phyloP scores from a whole-genome alignment of 805 yeast species.

The Phaffomyces opuntiae region DNA sequence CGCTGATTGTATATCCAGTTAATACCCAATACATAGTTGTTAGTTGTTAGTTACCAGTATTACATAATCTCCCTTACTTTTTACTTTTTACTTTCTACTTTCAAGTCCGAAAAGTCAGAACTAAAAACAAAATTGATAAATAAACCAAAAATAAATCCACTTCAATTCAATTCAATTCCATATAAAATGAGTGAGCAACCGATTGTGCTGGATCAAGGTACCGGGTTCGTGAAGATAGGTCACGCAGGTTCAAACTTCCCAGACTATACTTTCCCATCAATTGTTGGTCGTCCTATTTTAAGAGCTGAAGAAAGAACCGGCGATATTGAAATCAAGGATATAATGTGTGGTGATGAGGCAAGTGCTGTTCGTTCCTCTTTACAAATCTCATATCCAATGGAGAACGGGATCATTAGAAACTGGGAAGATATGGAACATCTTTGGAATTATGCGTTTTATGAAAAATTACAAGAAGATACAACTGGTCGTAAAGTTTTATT shows the following conservation, averaged over 20 bases:
- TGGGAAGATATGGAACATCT: slow-evolving; percentile 99
- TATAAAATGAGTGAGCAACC: slow-evolving; percentile 20
- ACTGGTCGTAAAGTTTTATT: slow-evolving; percentile 77
- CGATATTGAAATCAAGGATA: slow-evolving; percentile 77
- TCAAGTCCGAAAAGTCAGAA: background rate
- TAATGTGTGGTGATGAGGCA: slow-evolving; percentile 98
- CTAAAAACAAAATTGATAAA: background rate
- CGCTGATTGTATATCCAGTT: background rate
- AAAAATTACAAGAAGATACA: slow-evolving; percentile 74
- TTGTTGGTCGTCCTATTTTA: slow-evolving; percentile 94
- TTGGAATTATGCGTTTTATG: slow-evolving; percentile 97
- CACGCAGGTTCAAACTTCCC: slow-evolving; percentile 97
- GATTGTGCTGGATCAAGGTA: slow-evolving; percentile 92
- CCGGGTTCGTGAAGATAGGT: slow-evolving; percentile 96
- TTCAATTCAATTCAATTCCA: background rate
- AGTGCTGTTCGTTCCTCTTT: slow-evolving; percentile 81
- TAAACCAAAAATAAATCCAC: background rate
- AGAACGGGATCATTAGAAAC: slow-evolving; percentile 91
- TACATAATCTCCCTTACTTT: background rate
- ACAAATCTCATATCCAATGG: slow-evolving; percentile 97
- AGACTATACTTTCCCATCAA: slow-evolving; percentile 92
- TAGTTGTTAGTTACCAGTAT: background rate
- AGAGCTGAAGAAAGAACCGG: slow-evolving; percentile 92
- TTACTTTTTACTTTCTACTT: no score
- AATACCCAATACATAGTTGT: background rate